phyloP scores from a whole-genome alignment of 78 protist species.

The Cyanophora paradoxa region DNA sequence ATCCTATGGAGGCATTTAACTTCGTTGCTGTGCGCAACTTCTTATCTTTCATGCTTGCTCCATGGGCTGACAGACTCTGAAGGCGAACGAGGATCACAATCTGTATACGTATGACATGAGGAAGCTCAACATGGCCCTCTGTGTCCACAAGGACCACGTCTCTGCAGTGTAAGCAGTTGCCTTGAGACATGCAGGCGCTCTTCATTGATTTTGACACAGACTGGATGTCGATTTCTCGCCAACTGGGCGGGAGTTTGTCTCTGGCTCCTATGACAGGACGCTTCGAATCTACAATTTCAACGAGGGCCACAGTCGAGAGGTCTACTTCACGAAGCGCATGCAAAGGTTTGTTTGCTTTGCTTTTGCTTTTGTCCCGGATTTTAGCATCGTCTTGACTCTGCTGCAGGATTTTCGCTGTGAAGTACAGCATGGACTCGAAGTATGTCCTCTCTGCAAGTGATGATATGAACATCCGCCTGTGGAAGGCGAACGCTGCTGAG shows the following conservation, averaged over 20 bases:
- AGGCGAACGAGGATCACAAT: slow-evolving; percentile 88
- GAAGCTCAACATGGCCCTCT: slow-evolving; percentile 59
- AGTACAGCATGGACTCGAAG: slow-evolving; percentile 50
- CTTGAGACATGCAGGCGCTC: too few relatives aligned
- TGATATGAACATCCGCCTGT: slow-evolving; percentile 41
- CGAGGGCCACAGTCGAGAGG: slow-evolving; percentile 38
- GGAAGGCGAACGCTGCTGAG: slow-evolving; percentile 73
- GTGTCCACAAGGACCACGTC: slow-evolving; percentile 82
- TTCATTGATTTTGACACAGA: too few relatives aligned
- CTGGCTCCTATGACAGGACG: slow-evolving; percentile 85
- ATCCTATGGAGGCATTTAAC: slow-evolving; percentile 81
- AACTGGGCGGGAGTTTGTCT: slow-evolving; percentile 84
- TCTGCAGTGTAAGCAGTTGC: too few relatives aligned
- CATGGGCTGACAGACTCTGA: neutral
- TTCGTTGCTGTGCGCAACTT: slow-evolving; percentile 43
- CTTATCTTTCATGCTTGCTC: too few relatives aligned
- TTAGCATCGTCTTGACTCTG: neutral
- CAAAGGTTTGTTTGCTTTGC: slow-evolving; percentile 36
- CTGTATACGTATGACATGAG: slow-evolving; percentile 90
- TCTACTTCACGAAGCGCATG: slow-evolving; percentile 93
- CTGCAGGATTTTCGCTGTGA: too few relatives aligned
- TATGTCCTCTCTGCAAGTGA: slow-evolving; percentile 75
- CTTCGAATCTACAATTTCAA: slow-evolving; percentile 65
- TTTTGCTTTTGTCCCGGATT: neutral
- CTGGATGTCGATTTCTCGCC: slow-evolving; percentile 87